A percentile compares a stretch with the other conserved stretches of the same genome.
Evolutionary conservation across 148 eudicot genomes (phyloP).

Genomic region (Beta vulgaris): DNA sequence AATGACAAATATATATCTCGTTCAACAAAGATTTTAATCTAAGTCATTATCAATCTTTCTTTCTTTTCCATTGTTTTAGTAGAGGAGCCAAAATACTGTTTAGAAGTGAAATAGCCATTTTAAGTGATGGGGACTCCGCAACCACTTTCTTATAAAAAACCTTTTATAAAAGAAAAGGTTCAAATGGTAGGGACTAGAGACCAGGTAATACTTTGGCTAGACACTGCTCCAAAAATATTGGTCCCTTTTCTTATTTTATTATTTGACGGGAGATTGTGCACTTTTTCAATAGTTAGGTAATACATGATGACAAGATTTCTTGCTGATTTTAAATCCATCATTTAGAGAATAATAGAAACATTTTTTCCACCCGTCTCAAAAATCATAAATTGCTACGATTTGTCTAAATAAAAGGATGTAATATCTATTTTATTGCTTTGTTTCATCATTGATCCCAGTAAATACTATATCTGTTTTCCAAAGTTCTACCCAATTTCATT

Average conservation of each 20-base stretch:
- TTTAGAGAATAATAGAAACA: too few species aligned
- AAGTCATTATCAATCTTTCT: not conserved
- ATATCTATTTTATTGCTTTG: too few species aligned
- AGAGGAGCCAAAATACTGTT: conserved; percentile 4
- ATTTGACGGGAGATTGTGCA: too few species aligned
- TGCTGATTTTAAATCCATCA: not conserved
- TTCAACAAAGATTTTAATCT: not conserved
- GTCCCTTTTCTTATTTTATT: not conserved
- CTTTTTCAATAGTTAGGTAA: too few species aligned
- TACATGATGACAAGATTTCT: not conserved
- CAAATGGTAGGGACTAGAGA: not conserved
- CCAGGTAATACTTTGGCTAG: not conserved
- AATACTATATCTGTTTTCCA: too few species aligned
- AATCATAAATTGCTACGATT: too few species aligned
- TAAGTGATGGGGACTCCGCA: not conserved
- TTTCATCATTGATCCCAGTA: too few species aligned
- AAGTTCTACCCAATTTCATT: too few species aligned
- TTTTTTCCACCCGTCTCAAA: too few species aligned
- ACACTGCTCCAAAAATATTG: not conserved
- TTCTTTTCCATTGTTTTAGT: not conserved
- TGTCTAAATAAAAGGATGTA: too few species aligned
- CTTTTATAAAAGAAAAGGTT: not conserved
- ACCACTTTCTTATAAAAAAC: not conserved
- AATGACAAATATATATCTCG: too few species aligned
- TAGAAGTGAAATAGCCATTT: not conserved